Percentiles rank a stretch among this genome's conserved stretches.
phyloP scores from a whole-genome alignment of 106 monocot species.

The Chionographis japonica region DNA sequence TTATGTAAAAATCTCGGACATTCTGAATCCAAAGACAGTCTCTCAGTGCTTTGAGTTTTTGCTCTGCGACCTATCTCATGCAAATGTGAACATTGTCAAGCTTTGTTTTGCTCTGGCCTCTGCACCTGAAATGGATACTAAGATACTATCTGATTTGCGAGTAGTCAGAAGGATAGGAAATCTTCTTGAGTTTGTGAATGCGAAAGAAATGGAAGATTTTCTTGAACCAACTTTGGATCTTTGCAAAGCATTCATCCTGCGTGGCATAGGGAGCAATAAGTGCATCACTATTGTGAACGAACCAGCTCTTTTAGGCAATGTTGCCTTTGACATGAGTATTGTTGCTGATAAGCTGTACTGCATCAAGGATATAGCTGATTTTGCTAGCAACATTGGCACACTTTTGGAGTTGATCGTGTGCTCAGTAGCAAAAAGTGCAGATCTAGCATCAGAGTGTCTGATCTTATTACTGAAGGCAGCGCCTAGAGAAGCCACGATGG shows the following conservation, averaged over 20 bases:
- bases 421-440: conserved; percentile 40
- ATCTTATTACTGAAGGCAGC: conserved; percentile 70
- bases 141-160: conserved; percentile 56
- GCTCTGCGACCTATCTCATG: conserved; percentile 67
- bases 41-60: conserved; percentile 86
- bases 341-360: conserved; percentile 47
- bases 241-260: conserved; percentile 83
- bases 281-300: conserved; percentile 46
- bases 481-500: conserved; percentile 83
- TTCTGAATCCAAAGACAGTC: conserved; percentile 63
- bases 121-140: conserved; percentile 86
- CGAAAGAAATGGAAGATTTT: conserved; percentile 95
- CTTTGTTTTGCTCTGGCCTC: conserved; percentile 83
- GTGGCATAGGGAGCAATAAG: conserved; percentile 57
- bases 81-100: conserved; percentile 92
- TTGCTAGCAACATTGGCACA: conserved; percentile 56
- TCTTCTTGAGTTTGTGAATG: conserved; percentile 82
- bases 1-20: conserved; percentile 69
- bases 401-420: conserved; percentile 68
- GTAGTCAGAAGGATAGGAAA: conserved; percentile 88
- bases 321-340: conserved; percentile 37
- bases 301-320: conserved; percentile 53
- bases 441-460: conserved; percentile 86
- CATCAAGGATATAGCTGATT: conserved; percentile 77
- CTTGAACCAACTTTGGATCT: conserved; percentile 78